Evolutionary conservation across 495 filamentous ascomycete genomes (phyloP), one percentile per base, ranked within the genome.

Genomic region (Cladorrhinum samala): DNA sequence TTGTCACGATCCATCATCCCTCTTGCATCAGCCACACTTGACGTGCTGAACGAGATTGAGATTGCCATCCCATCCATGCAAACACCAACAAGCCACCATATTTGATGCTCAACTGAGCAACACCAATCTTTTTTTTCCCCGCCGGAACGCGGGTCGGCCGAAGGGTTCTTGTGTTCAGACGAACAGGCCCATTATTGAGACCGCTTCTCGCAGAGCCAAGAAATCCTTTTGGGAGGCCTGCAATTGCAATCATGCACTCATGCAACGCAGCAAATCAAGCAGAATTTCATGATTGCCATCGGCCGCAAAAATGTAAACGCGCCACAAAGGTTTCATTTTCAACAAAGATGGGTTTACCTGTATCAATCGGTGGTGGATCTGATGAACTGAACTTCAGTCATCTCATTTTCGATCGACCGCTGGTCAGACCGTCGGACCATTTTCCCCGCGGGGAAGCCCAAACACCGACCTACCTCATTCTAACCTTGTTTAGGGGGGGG

Each of bases 1-100:
- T n/a, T n/a, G n/a, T n/a, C n/a, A n/a, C n/a, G n/a, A n/a, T n/a
- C n/a, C n/a, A n/a, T n/a, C n/a, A n/a, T n/a, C n/a, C n/a, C n/a
- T n/a, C n/a, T 33, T 33, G 27, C 49, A 52, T 47, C 53, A 56
- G 53, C 53, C 53, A 56, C 53, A 56, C 39, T 56, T 41, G 36
- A 17, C 23, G 38, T 46, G 53, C 47, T 56, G 53, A 49, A 45
- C 16, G 18, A 17, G 38, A 40, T 13, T 36, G 25, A 9, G 36
- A 16, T 16, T 9, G 18, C n/a, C n/a, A n/a, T n/a, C n/a, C n/a
- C n/a, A n/a, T n/a, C n/a, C n/a, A n/a, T n/a, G n/a, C n/a, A n/a
- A n/a, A n/a, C n/a, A n/a, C n/a, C 27, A 5, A 33, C 27, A 33
- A 11, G 27, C 6, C 27, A 33, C 6, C 27, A 33, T 33, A 6